These are phyloP conservation scores for Toxicodendron radicans DNA, from an alignment of 345 rosid genomes.

Conservation along the genomic window DNA sequence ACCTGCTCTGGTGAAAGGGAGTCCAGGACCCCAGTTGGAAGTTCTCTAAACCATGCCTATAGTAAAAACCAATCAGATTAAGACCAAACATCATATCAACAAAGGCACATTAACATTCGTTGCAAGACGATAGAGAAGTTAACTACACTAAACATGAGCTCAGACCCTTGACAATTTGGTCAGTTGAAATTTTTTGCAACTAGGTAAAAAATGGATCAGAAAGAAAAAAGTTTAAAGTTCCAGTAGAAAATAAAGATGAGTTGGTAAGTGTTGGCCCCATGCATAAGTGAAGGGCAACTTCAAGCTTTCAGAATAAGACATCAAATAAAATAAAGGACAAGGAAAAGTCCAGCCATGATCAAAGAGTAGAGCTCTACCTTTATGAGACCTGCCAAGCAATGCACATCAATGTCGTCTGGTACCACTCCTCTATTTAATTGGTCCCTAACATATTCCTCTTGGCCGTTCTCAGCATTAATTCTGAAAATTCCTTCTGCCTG, in stretches of 20 bases:
- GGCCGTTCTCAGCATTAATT: constrained; percentile 84
- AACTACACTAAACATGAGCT: neutral
- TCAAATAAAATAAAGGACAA: neutral
- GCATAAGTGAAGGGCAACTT: neutral
- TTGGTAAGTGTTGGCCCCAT: neutral
- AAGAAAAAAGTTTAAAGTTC: neutral
- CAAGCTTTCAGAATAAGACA: constrained; percentile 3
- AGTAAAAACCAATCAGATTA: constrained; percentile 14
- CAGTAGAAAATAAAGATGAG: neutral
- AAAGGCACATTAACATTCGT: neutral
- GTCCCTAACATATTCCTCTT: constrained; percentile 88
- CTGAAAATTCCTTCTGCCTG: constrained; percentile 98
- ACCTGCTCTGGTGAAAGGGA: constrained; percentile 83
- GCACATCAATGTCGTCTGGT: constrained; percentile 76
- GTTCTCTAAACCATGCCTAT: constrained; percentile 99
- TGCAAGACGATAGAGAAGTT: neutral
- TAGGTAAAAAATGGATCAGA: neutral
- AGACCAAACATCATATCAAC: neutral
- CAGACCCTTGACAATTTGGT: neutral
- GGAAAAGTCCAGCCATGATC: neutral
- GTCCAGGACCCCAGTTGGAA: constrained; percentile 89
- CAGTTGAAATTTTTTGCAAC: neutral
- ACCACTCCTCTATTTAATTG: constrained; percentile 81
- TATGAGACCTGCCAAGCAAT: constrained; percentile 96
- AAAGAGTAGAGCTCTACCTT: constrained; percentile 49